These are phyloP conservation scores for Penicillium olsonii DNA, from an alignment of 2,329 filamentous ascomycete genomes.

Conservation along the genomic window DNA sequence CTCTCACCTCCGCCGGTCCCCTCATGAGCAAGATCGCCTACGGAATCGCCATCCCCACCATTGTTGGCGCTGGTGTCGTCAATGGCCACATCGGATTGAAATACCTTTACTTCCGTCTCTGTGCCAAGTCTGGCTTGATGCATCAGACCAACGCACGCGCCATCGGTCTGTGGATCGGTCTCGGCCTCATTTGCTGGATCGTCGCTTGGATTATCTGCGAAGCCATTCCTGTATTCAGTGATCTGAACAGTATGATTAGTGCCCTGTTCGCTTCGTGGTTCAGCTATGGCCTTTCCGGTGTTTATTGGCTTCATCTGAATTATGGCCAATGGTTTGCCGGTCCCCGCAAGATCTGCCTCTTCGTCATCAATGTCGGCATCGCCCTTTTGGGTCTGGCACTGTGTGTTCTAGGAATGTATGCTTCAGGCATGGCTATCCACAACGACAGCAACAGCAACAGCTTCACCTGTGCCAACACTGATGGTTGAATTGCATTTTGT, in stretches of 20 bases:
- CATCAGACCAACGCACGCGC: conserved; percentile 51
- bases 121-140: conserved; percentile 58
- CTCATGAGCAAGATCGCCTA: conserved; percentile 65
- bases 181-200: conserved; percentile 60
- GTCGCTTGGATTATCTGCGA: conserved; percentile 68
- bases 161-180: conserved; percentile 60
- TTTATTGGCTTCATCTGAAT: conserved; percentile 54
- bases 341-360: conserved; percentile 48
- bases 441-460: conserved; percentile 32
- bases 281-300: conserved; percentile 43
- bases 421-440: conserved; percentile 24
- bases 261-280: conserved; percentile 29
- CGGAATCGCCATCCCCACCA: conserved; percentile 69
- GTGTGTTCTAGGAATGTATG: conserved; percentile 30
- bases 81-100: conserved; percentile 68
- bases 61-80: conserved; percentile 70
- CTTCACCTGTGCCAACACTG: conserved; percentile 43
- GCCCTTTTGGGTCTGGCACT: conserved; percentile 32
- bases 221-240: conserved; percentile 68
- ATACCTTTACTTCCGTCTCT: conserved; percentile 66
- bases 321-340: conserved; percentile 42
- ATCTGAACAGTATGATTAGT: conserved; percentile 62
- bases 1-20: conserved; percentile 62
- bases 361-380: conserved; percentile 46
- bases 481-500: conserved; percentile 9